phyloP scores from a whole-genome alignment of 2,329 filamentous ascomycete genomes.

The Penicillium sclerotigenum region DNA sequence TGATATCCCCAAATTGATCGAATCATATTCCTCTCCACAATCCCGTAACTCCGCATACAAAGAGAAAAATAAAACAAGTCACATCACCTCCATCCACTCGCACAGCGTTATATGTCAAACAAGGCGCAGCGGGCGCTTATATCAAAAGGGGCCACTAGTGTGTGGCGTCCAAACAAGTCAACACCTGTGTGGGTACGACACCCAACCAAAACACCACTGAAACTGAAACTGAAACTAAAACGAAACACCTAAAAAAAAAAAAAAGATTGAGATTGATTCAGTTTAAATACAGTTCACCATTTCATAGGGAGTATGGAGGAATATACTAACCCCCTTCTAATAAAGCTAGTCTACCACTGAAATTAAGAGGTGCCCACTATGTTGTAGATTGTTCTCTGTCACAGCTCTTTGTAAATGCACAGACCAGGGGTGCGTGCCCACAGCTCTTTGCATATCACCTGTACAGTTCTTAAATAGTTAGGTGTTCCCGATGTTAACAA shows the following conservation, averaged over 20 bases:
- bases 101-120: constrained; percentile 13
- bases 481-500: background rate
- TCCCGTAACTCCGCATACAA: background rate
- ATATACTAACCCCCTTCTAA: background rate
- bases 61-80: background rate
- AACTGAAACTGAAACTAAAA: background rate
- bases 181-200: background rate
- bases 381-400: too few species aligned
- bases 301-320: too few species aligned
- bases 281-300: background rate
- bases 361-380: background rate
- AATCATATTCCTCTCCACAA: background rate
- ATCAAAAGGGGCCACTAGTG: constrained; percentile 2
- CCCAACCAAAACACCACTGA: background rate
- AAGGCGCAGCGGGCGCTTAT: constrained; percentile 21
- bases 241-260: too few species aligned
- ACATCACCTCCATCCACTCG: constrained; percentile 1
- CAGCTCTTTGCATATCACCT: background rate
- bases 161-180: background rate
- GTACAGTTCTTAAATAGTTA: background rate
- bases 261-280: too few species aligned
- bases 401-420: background rate
- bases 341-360: background rate
- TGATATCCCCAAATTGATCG: background rate
- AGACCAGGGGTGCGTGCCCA: constrained; percentile 5